Evolutionary conservation across 2,329 filamentous ascomycete genomes (phyloP).

Genomic region (Exserohilum turcica): DNA sequence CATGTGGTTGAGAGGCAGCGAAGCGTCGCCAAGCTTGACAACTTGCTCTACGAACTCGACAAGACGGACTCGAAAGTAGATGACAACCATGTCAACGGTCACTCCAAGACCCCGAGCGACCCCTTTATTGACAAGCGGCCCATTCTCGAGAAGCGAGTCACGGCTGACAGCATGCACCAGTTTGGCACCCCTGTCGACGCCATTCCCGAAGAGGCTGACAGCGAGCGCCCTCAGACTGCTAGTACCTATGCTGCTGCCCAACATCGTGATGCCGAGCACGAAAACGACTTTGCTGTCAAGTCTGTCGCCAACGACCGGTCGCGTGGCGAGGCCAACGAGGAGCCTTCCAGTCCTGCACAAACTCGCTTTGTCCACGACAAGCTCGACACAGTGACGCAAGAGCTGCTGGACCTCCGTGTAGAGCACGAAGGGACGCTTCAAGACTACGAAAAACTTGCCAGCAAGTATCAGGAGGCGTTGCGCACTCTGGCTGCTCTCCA

Average conservation of each 20-base stretch:
- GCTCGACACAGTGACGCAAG: slow-evolving; percentile 86
- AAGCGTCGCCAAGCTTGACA: slow-evolving; percentile 92
- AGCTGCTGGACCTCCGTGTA: slow-evolving; percentile 85
- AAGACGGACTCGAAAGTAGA: slow-evolving; percentile 45
- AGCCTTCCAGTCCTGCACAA: slow-evolving; percentile 74
- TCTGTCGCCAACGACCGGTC: slow-evolving; percentile 16
- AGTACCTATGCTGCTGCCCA: slow-evolving; percentile 17
- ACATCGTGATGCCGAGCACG: slow-evolving; percentile 16
- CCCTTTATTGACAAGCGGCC: slow-evolving; percentile 39
- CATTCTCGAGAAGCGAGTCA: slow-evolving; percentile 28
- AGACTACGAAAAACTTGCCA: slow-evolving; percentile 79
- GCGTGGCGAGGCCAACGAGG: slow-evolving; percentile 44
- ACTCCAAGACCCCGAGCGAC: slow-evolving; percentile 41
- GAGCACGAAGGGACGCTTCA: slow-evolving; percentile 85
- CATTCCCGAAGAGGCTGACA: slow-evolving; percentile 45
- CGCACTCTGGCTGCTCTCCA: slow-evolving; percentile 82
- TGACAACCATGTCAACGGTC: slow-evolving; percentile 38
- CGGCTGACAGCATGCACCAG: slow-evolving; percentile 35
- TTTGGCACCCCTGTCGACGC: slow-evolving; percentile 42
- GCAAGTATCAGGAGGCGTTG: slow-evolving; percentile 90
- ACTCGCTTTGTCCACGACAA: slow-evolving; percentile 88
- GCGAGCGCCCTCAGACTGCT: slow-evolving; percentile 37
- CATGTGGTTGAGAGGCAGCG: slow-evolving; percentile 94
- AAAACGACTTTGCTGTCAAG: slow-evolving; percentile 17
- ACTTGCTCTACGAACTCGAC: slow-evolving; percentile 87